Base-by-base conservation (phyloP, 2,329 filamentous ascomycete species). In the Ophiostoma piceae region DNA sequence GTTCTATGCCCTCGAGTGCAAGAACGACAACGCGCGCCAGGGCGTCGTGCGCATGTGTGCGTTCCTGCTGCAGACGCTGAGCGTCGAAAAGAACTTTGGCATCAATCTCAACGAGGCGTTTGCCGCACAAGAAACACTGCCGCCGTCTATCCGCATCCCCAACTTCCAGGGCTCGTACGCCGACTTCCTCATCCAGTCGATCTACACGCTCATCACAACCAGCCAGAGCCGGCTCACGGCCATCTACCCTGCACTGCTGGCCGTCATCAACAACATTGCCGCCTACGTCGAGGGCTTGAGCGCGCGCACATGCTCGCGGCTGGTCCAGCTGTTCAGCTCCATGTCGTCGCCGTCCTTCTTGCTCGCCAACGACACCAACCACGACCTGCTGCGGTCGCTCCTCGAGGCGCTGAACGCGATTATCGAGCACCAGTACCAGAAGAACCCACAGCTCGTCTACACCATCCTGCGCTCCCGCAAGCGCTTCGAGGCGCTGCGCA, bases 331-430 rank as follows among this genome's bases (percentile, higher is more conserved):
- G 0, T 96, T 96, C 77, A 87, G 88, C 4, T 95, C 92, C 43
- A 96, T 98, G 91, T 96, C 94, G 9, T 92, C 93, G 0, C 94
- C 95, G 0, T 92, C 91, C 41, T 99, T 98, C 77, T 82, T 99
- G 11, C 83, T 98, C 22, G 92, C 92, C 8, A 98, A 97, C 75
- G 95, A 99, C 71, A 91, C 87, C 51, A 99, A 99, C 74, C 92
- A 98, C 77, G 82, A 83, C 41, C 85, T 98, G 4, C 83, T 99
- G 7, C 86, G 88, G 67, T 94, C 93, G 0, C 80, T 98, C 35
- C 83, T 99, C 11, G 92, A 97, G 76, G 94, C 92, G 0, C 88
- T 98, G 76, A 97, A 95, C 77, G 88, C 92, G 1, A 90, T 97
- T 62, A 83, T 98, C 51, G 95, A 98, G 79, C 92, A 97, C 77